Percentiles rank a stretch among this genome's conserved stretches.
phyloP scores from a whole-genome alignment of 192 early-diverging fungal genomes.

The Backusella tuberculispora region DNA sequence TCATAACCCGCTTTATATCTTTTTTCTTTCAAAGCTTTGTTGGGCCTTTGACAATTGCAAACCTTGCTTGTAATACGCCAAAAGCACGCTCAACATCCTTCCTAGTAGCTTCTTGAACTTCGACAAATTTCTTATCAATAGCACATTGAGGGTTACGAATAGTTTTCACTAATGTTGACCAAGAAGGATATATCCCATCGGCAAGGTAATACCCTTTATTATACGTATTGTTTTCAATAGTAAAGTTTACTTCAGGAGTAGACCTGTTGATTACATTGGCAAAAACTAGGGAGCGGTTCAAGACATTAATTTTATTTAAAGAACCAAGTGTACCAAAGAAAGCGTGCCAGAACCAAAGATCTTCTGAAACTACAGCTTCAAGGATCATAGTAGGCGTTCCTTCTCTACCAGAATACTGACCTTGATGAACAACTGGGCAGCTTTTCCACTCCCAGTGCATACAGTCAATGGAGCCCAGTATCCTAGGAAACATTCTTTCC shows the following conservation, averaged over 20 bases:
- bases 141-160: not conserved
- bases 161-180: not conserved
- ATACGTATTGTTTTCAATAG: not conserved
- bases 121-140: not conserved
- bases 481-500: slow-evolving; percentile 39
- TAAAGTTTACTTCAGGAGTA: not conserved
- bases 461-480: slow-evolving; percentile 41
- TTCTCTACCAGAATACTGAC: slow-evolving; percentile 26
- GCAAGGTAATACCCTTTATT: not conserved
- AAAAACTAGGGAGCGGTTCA: slow-evolving; percentile 22
- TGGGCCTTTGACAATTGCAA: not conserved
- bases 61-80: not conserved
- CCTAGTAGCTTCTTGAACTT: not conserved
- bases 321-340: slow-evolving; percentile 35
- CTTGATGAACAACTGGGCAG: not conserved
- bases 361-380: slow-evolving; percentile 29
- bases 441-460: slow-evolving; percentile 42
- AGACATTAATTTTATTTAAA: slow-evolving; percentile 33
- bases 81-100: slow-evolving; percentile 1
- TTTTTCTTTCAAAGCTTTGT: not conserved
- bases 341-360: slow-evolving; percentile 37
- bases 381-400: slow-evolving; percentile 23
- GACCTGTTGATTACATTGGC: not conserved
- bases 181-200: no score
- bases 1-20: not conserved